Evolutionary conservation across 805 yeast species (phyloP).

Genomic region (Ogataea chonburiensis): DNA sequence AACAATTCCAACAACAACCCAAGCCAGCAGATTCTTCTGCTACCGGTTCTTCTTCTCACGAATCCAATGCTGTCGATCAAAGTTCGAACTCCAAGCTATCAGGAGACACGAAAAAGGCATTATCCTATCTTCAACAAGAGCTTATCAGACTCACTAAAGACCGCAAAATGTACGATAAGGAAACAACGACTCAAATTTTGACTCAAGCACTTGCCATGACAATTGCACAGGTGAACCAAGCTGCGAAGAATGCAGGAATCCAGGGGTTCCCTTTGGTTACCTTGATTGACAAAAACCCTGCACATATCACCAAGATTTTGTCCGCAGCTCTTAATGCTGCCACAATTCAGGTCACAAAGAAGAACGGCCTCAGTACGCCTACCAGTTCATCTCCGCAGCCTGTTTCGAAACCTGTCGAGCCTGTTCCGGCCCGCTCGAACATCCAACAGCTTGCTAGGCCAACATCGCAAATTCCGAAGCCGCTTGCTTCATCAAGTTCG

Average conservation of each 20-base stretch:
- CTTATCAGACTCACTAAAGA: constrained; percentile 77
- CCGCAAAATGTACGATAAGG: constrained; percentile 72
- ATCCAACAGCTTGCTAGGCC: constrained; percentile 17
- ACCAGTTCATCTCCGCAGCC: constrained; percentile 12
- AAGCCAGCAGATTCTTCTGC: constrained; percentile 7
- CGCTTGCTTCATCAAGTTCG: constrained; percentile 20
- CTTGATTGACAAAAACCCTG: constrained; percentile 77
- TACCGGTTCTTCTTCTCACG: constrained; percentile 16
- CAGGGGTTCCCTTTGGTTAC: constrained; percentile 76
- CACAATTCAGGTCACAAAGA: constrained; percentile 58
- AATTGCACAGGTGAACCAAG: constrained; percentile 83
- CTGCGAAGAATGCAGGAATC: constrained; percentile 81
- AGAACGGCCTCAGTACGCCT: constrained; percentile 41
- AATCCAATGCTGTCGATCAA: constrained; percentile 16
- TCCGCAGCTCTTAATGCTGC: constrained; percentile 82
- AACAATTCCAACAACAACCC: constrained; percentile 29
- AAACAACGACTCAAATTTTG: constrained; percentile 76
- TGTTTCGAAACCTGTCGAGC: constrained; percentile 12
- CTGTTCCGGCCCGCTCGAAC: constrained; percentile 25
- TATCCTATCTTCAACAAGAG: constrained; percentile 84
- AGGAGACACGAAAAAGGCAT: constrained; percentile 67
- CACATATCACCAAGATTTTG: constrained; percentile 72
- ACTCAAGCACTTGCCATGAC: constrained; percentile 93
- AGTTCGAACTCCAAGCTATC: constrained; percentile 35
- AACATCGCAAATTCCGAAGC: constrained; percentile 13